phyloP scores from a whole-genome alignment of 352 stramenopile genomes.

The Pythium chondricola region DNA sequence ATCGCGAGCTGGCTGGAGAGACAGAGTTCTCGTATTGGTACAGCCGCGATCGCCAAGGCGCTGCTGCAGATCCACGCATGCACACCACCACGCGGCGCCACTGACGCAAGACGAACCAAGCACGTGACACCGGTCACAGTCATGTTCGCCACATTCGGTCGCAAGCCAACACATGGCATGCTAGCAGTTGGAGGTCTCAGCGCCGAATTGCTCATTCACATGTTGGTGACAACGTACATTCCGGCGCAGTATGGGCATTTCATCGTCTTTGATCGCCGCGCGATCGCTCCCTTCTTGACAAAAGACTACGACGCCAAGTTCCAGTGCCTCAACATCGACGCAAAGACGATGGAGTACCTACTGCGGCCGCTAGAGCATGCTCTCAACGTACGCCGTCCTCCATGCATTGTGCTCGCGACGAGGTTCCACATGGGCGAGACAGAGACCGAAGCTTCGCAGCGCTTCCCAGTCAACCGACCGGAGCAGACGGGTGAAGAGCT shows the following conservation, averaged over 20 bases:
- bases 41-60: slow-evolving; percentile 48
- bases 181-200: slow-evolving; percentile 79
- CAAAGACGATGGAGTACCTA: slow-evolving; percentile 43
- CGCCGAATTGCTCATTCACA: slow-evolving; percentile 83
- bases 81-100: slow-evolving; percentile 46
- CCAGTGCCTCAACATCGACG: slow-evolving; percentile 37
- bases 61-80: slow-evolving; percentile 62
- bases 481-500: slow-evolving; percentile 90
- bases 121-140: slow-evolving; percentile 73
- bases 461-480: slow-evolving; percentile 73
- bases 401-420: slow-evolving; percentile 76
- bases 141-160: slow-evolving; percentile 87
- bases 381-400: slow-evolving; percentile 79
- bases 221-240: slow-evolving; percentile 90
- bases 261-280: slow-evolving; percentile 73
- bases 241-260: slow-evolving; percentile 92
- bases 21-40: slow-evolving; percentile 39
- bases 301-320: slow-evolving; percentile 42
- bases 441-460: slow-evolving; percentile 11
- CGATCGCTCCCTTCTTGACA: slow-evolving; percentile 38
- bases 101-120: slow-evolving; percentile 68
- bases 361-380: slow-evolving; percentile 79
- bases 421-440: slow-evolving; percentile 17
- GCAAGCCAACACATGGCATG: slow-evolving; percentile 77
- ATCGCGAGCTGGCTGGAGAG: slow-evolving; percentile 68